Conservation (phyloP, 148 eudicot genomes). For the Silene latifolia region DNA sequence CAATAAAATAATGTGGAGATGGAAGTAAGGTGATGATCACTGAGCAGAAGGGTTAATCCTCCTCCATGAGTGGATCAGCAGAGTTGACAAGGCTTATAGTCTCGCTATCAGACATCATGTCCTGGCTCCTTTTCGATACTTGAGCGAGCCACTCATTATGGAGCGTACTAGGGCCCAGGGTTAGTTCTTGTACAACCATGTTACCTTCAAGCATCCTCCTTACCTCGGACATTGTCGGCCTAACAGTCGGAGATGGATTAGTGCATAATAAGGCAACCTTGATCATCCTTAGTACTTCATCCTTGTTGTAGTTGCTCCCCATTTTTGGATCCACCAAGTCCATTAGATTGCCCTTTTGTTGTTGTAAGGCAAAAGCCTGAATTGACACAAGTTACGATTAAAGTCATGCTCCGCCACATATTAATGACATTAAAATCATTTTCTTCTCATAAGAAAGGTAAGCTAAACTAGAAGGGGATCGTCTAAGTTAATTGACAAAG, state of each 20-base stretch:
- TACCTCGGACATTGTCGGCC: constrained; percentile 53
- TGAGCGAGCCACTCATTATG: constrained; percentile 25
- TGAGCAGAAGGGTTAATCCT: background rate
- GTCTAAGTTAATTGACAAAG: too few relatives aligned
- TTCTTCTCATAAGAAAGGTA: too few relatives aligned
- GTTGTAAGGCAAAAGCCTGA: constrained; percentile 35
- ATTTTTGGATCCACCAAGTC: constrained; percentile 35
- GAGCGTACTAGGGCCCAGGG: constrained; percentile 16
- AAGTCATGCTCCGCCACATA: too few relatives aligned
- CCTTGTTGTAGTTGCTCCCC: constrained; percentile 23
- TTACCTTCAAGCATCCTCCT: constrained; percentile 47
- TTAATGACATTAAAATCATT: too few relatives aligned
- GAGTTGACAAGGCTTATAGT: constrained; percentile 20
- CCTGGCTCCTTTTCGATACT: constrained; percentile 18
- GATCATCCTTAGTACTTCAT: constrained; percentile 35
- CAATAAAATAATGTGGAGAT: too few relatives aligned
- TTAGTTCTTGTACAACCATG: constrained; percentile 27
- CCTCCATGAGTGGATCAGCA: background rate
- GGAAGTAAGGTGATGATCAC: background rate
- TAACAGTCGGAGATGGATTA: constrained; percentile 46
- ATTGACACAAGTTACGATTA: background rate
- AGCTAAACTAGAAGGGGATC: too few relatives aligned
- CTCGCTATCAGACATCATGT: constrained; percentile 14
- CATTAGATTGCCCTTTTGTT: constrained; percentile 38
- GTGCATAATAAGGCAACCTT: constrained; percentile 47